These are phyloP conservation scores for Pichia sp. DNA, from an alignment of 1,139 yeast genomes.

Conservation along the genomic window DNA sequence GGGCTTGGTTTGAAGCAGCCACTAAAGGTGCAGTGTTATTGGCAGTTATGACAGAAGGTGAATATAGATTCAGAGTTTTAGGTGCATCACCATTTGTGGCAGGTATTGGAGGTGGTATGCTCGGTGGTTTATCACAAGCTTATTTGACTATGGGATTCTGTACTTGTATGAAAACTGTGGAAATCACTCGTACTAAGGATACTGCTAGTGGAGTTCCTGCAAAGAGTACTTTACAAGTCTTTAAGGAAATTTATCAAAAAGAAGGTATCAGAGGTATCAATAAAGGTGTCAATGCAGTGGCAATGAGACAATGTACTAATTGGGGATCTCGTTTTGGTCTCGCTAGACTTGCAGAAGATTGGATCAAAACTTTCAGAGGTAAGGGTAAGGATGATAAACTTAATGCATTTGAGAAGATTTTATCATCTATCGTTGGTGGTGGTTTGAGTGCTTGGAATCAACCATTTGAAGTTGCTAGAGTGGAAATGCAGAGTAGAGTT, in stretches of 20 bases:
- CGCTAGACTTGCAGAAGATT: conserved; percentile 85
- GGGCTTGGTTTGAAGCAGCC: conserved; percentile 99
- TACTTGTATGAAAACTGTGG: conserved; percentile 97
- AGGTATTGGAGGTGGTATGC: conserved; percentile 92
- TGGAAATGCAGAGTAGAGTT: conserved; percentile 95
- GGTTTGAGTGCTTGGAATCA: conserved; percentile 98
- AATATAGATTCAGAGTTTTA: conserved; percentile 58
- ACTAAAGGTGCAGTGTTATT: conserved; percentile 97
- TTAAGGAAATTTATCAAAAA: conserved; percentile 68
- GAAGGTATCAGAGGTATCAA: conserved; percentile 95
- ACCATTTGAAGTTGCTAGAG: conserved; percentile 95
- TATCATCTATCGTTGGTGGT: conserved; percentile 91
- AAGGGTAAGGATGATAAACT: conserved; percentile 49
- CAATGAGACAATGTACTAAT: conserved; percentile 96
- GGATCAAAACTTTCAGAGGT: conserved; percentile 59
- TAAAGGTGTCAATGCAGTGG: conserved; percentile 99
- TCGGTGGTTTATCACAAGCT: conserved; percentile 95
- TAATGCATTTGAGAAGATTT: conserved; percentile 69
- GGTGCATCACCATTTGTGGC: conserved; percentile 70
- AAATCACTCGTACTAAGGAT: conserved; percentile 85
- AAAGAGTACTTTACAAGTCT: conserved; percentile 79
- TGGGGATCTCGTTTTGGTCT: conserved; percentile 98
- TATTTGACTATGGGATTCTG: conserved; percentile 96
- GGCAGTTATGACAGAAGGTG: conserved; percentile 90
- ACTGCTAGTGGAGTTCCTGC: conserved; percentile 62